Base-by-base conservation (phyloP, 108 stramenopile genomes). In the Skeletonema potamos region DNA sequence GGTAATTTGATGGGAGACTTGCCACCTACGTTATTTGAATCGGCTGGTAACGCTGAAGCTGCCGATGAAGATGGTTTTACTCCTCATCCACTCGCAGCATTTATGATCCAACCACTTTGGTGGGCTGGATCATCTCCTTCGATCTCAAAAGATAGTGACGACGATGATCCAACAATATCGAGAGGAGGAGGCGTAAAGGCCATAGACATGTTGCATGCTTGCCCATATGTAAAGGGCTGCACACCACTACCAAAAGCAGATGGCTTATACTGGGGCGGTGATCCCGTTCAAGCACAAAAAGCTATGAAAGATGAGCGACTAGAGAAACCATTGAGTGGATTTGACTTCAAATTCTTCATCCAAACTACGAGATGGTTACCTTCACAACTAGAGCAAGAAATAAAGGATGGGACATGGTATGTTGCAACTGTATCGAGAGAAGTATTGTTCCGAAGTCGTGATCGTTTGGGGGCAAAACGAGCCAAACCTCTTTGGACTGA, bases 321-420 rank as follows among this genome's bases (percentile, higher is more conserved):
- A 48, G 86, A 81, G 32, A 77, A 75, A 15, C 56, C 81, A 48
- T 58, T 87, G 64, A 85, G 80, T 48, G 92, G 92, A 13, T 94
- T 94, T 81, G 90, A 91, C 68, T 94, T 94, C 62, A 94, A 94
- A 76, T 94, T 94, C 44, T 94, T 91, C 68, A 89, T 94, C 32
- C 90, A 91, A 62, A 77, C 68, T 51, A 94, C 92, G 1, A 72
- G 83, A 58, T 94, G 88, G 87, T 37, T 83, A 7, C 82, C 85
- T 9, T 41, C 62, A 28, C 80, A 83, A 54, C 72, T 88, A 13
- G 83, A 88, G 26, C 81, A 87, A 30, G 88, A 89, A 58, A 78
- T 90, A n/a, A 43, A 58, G 59, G 64, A 85, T 60, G 86, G 82
- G 36, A 83, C 75, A 41, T 89, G 86, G 86, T 81, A 84, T 61